Conservation (phyloP, 805 yeast species). For the Grigorovia yakushimaensis region DNA sequence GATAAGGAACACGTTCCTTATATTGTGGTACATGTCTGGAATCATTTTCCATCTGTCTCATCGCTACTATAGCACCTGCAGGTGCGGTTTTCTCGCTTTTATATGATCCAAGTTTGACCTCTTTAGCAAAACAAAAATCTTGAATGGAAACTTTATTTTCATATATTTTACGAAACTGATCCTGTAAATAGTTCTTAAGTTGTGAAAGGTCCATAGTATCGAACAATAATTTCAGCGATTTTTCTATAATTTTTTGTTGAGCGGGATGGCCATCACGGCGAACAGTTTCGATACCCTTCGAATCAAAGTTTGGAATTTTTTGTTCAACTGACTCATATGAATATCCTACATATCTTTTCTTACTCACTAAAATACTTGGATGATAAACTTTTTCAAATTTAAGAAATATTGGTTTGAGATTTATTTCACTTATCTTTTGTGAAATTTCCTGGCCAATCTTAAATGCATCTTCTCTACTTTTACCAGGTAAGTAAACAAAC, state of each 20-base stretch:
- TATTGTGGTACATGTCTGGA: slow-evolving; percentile 76
- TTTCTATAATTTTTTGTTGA: slow-evolving; percentile 72
- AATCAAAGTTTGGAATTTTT: slow-evolving; percentile 64
- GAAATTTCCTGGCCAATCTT: slow-evolving; percentile 65
- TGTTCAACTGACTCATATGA: slow-evolving; percentile 55
- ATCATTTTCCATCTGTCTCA: slow-evolving; percentile 51
- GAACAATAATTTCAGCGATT: slow-evolving; percentile 56
- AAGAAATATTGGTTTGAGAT: slow-evolving; percentile 73
- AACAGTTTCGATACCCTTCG: slow-evolving; percentile 93
- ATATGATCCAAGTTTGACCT: slow-evolving; percentile 76
- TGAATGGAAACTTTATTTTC: slow-evolving; percentile 55
- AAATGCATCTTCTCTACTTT: slow-evolving; percentile 68
- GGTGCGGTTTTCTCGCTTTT: slow-evolving; percentile 66
- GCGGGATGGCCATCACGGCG: slow-evolving; percentile 93
- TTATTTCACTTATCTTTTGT: slow-evolving; percentile 43
- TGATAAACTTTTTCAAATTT: slow-evolving; percentile 91
- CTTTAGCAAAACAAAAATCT: slow-evolving; percentile 88
- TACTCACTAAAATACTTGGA: slow-evolving; percentile 73
- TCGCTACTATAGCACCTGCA: slow-evolving; percentile 84
- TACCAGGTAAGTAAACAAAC: slow-evolving; percentile 85
- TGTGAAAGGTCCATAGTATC: slow-evolving; percentile 59
- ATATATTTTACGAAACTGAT: slow-evolving; percentile 58
- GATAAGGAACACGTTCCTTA: slow-evolving; percentile 77
- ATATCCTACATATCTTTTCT: slow-evolving; percentile 87
- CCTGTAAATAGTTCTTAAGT: slow-evolving; percentile 55